Evolutionary conservation across 495 filamentous ascomycete genomes (phyloP).

Genomic region (Trichoderma parareesei): DNA sequence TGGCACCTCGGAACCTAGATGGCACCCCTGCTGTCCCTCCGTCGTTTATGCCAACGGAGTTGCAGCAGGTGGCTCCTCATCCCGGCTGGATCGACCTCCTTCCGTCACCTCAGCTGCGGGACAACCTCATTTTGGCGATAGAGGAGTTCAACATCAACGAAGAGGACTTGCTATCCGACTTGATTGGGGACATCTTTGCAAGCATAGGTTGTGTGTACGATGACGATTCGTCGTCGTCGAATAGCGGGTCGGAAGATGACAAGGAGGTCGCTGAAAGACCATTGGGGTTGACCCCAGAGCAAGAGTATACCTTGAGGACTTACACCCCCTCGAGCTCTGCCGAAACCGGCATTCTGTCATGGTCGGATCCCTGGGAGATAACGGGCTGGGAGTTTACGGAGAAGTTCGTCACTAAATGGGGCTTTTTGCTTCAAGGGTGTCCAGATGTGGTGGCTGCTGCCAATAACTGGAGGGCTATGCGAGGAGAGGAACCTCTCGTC

Average conservation of each 20-base stretch:
- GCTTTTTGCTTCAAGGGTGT: neutral
- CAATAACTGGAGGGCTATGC: neutral
- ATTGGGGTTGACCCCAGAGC: neutral
- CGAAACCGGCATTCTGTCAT: neutral
- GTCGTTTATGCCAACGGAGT: neutral
- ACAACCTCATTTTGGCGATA: neutral
- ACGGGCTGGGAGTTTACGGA: neutral
- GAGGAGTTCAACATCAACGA: neutral
- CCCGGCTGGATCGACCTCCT: constrained; percentile 1
- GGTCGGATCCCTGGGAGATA: neutral
- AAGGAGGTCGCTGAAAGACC: neutral
- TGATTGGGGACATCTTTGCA: constrained; percentile 1
- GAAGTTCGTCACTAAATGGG: neutral
- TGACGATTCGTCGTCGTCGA: neutral
- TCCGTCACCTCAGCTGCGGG: neutral
- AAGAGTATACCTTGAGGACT: neutral
- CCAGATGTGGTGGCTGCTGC: neutral
- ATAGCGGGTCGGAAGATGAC: neutral
- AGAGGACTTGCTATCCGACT: neutral
- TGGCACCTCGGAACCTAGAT: neutral
- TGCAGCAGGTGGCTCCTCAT: neutral
- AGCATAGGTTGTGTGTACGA: neutral
- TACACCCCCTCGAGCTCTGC: neutral
- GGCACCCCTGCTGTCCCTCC: neutral
- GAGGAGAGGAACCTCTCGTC: neutral